Evolutionary conservation across 2,329 filamentous ascomycete genomes (phyloP).

Genomic region (Stachybotrys chartarum): DNA sequence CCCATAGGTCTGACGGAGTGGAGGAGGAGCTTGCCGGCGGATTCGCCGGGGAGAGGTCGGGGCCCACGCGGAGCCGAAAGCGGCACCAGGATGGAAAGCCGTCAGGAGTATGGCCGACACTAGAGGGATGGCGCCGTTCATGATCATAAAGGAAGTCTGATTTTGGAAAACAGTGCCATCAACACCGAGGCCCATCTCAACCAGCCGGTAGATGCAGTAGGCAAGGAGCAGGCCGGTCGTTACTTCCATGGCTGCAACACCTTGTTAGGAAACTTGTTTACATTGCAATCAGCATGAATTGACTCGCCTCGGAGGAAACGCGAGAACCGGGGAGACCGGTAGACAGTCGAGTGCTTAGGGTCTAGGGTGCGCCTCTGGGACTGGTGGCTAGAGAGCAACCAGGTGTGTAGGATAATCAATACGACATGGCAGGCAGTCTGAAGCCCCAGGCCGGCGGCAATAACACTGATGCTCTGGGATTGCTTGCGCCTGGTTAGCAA

Average conservation of each 20-base stretch:
- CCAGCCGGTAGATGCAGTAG: slow-evolving; percentile 33
- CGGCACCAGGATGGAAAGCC: slow-evolving; percentile 27
- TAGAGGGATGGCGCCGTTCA: slow-evolving; percentile 34
- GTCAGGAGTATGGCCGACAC: slow-evolving; percentile 26
- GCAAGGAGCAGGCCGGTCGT: slow-evolving; percentile 28
- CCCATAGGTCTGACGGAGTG: slow-evolving; percentile 10
- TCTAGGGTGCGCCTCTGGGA: slow-evolving; percentile 30
- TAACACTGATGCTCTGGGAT: slow-evolving; percentile 26
- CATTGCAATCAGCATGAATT: background rate
- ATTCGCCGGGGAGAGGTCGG: slow-evolving; percentile 24
- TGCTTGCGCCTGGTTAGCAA: slow-evolving; percentile 18
- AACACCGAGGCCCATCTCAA: slow-evolving; percentile 30
- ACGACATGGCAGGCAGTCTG: slow-evolving; percentile 32
- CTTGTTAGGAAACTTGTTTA: slow-evolving; percentile 4
- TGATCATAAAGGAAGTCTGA: slow-evolving; percentile 27
- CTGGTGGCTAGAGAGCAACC: slow-evolving; percentile 31
- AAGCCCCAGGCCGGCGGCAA: slow-evolving; percentile 37
- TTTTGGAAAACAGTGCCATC: slow-evolving; percentile 27
- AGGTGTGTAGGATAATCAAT: slow-evolving; percentile 30
- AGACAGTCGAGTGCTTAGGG: slow-evolving; percentile 28
- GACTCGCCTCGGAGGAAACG: slow-evolving; percentile 36
- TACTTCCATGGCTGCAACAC: slow-evolving; percentile 25
- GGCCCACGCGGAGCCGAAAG: slow-evolving; percentile 33
- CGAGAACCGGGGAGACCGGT: slow-evolving; percentile 34
- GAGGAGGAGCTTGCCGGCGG: slow-evolving; percentile 10